Percentiles rank a stretch among this genome's conserved stretches.
Evolutionary conservation across 2,329 filamentous ascomycete genomes (phyloP).

Genomic region (Penicillium sp.): DNA sequence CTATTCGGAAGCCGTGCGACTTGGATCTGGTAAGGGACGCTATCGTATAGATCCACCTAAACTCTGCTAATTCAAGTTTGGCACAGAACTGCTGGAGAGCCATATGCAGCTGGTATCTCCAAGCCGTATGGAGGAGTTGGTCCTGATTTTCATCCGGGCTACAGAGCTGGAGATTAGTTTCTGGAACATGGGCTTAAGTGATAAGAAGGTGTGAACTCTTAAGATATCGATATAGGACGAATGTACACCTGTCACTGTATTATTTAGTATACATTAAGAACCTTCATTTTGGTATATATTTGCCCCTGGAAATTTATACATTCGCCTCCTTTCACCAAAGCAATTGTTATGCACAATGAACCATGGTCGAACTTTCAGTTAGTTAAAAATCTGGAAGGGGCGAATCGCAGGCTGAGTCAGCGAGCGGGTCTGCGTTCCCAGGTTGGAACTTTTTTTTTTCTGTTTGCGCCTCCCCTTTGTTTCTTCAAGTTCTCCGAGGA

Average conservation of each 20-base stretch:
- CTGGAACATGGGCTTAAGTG: slow-evolving; percentile 63
- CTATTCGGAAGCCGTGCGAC: slow-evolving; percentile 66
- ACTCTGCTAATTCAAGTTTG: neutral
- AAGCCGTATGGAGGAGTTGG: slow-evolving; percentile 71
- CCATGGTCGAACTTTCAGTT: neutral
- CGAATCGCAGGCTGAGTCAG: neutral
- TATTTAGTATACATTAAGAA: neutral
- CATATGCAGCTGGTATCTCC: slow-evolving; percentile 70
- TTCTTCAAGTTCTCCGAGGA: slow-evolving; percentile 16
- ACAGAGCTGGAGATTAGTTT: slow-evolving; percentile 73
- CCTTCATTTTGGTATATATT: neutral
- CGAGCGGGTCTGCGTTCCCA: neutral
- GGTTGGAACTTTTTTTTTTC: slow-evolving; percentile 20
- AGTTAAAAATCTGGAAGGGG: neutral
- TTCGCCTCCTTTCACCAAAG: neutral
- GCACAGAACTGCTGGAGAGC: slow-evolving; percentile 66
- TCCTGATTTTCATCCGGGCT: slow-evolving; percentile 80
- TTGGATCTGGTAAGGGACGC: slow-evolving; percentile 59
- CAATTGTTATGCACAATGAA: neutral
- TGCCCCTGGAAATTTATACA: neutral
- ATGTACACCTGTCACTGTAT: no score
- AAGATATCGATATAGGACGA: neutral
- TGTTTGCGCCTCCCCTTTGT: slow-evolving; percentile 24
- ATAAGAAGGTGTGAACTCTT: slow-evolving; percentile 12
- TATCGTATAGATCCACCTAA: neutral